Evolutionary conservation across 2,329 filamentous ascomycete species (phyloP), one percentile per base, ranked within the genome.

Genomic region (Penicillium sp.): DNA sequence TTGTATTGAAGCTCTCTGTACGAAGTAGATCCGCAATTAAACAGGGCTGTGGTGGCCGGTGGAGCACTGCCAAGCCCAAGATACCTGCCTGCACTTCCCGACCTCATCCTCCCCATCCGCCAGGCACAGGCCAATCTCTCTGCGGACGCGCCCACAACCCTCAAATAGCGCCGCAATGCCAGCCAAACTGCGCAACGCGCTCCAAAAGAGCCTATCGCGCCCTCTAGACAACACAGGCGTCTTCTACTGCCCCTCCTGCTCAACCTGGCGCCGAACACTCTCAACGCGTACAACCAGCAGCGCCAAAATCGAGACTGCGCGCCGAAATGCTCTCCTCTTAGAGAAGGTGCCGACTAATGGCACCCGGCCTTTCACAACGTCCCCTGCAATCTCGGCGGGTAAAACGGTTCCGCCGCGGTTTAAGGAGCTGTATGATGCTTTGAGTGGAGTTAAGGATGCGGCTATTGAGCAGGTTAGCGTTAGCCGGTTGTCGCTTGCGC

Each of bases 401-500:
- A 81, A 81, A 35, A 82, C 81, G 28, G 81, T 88, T 2, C 85
- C 86, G 0, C 68, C 79, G n/a, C 75, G 74, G 24, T 82, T 84
- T 65, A 77, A 81, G 66, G 81, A 83, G 56, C 78, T 89, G 1
- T 81, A 89, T 67, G 78, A 83, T 63, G 80, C 83, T 33, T 71
- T 89, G 44, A 79, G 79, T 15, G 76, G 77, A n/a, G 73, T 89
- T 9, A 80, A 83, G 62, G 79, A 81, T 57, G 78, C 79, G 40
- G 85, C 86, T 24, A 80, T 83, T 60, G 82, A 81, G 51, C 84
- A 86, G 71, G 82, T 88, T 56, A 86, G 87, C 70, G 74, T 86
- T 33, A 87, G 85, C 69, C 79, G 86, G 59, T 71, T 89, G 63
- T 84, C 87, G 70, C 81, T 89, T 69, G 86, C 86, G 19, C 72